These are phyloP conservation scores for Sugiyamaella smithiae DNA, from an alignment of 805 yeast genomes.

Conservation along the genomic window DNA sequence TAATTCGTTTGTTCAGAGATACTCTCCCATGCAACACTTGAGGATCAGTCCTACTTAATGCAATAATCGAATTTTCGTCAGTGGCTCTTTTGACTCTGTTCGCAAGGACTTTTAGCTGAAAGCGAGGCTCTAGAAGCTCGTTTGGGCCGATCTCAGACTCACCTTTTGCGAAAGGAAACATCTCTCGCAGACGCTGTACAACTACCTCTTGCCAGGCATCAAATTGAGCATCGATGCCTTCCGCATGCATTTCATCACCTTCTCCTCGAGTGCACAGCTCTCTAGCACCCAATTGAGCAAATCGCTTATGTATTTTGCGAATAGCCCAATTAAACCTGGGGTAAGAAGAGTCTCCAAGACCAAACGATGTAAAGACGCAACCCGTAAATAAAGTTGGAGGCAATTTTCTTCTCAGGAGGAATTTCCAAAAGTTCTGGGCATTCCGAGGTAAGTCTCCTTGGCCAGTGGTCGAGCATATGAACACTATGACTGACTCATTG, in stretches of 20 bases:
- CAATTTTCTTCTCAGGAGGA: constrained; percentile 63
- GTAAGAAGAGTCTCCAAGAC: constrained; percentile 91
- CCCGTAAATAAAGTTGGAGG: constrained; percentile 60
- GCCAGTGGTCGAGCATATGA: constrained; percentile 87
- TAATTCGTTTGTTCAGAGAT: constrained; percentile 54
- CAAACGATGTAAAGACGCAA: constrained; percentile 68
- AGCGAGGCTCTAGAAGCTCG: constrained; percentile 41
- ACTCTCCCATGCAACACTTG: constrained; percentile 45
- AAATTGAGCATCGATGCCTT: constrained; percentile 68
- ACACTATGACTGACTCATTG: constrained; percentile 46
- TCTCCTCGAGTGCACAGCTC: constrained; percentile 76
- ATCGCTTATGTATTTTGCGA: constrained; percentile 72
- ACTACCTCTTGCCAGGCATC: constrained; percentile 66
- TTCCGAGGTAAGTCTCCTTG: constrained; percentile 91
- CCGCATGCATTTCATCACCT: constrained; percentile 80
- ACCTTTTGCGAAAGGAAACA: constrained; percentile 19
- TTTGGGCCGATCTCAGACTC: constrained; percentile 16
- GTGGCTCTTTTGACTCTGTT: constrained; percentile 35
- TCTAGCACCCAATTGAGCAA: constrained; percentile 75
- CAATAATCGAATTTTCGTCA: constrained; percentile 27
- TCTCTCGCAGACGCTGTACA: constrained; percentile 35
- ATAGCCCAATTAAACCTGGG: constrained; percentile 87
- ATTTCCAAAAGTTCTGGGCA: constrained; percentile 69
- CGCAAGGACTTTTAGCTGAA: constrained; percentile 30
- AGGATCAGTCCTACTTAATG: constrained; percentile 31